phyloP scores from a whole-genome alignment of 306 rosid species.

The Bauhinia variegata region DNA sequence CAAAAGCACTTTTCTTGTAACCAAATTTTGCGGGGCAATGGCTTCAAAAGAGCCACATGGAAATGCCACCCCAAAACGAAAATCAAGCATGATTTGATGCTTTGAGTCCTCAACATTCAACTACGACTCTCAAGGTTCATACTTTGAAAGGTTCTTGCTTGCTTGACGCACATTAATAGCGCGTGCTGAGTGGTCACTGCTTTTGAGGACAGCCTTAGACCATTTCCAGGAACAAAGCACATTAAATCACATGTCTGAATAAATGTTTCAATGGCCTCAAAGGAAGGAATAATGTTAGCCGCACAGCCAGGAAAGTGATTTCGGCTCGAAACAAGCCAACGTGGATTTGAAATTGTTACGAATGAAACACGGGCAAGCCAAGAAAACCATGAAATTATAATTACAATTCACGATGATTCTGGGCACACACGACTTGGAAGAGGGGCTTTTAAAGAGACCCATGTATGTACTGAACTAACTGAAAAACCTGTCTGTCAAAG shows the following conservation, averaged over 20 bases:
- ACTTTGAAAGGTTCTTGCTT: not conserved
- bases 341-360: not conserved
- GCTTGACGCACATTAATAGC: conserved; percentile 1
- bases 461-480: too few relatives aligned
- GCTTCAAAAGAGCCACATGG: conserved; percentile 27
- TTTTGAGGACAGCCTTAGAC: not conserved
- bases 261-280: too few relatives aligned
- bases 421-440: not conserved
- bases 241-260: not conserved
- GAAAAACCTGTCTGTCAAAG: too few relatives aligned
- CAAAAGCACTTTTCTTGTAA: conserved; percentile 16
- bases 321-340: not conserved
- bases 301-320: too few relatives aligned
- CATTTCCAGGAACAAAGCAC: not conserved
- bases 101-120: conserved; percentile 26
- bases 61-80: conserved; percentile 29
- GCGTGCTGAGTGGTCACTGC: conserved; percentile 13
- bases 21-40: conserved; percentile 35
- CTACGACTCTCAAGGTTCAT: conserved; percentile 9
- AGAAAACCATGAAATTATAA: conserved; percentile 15
- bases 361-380: not conserved
- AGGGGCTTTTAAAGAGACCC: not conserved
- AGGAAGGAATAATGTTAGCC: too few relatives aligned
- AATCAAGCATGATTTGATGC: conserved; percentile 35
- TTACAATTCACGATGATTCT: conserved; percentile 8